A percentile compares a stretch with the other conserved stretches of the same genome.
phyloP scores from a whole-genome alignment of 1,284 basidiomycete genomes.

The Somion occarium region DNA sequence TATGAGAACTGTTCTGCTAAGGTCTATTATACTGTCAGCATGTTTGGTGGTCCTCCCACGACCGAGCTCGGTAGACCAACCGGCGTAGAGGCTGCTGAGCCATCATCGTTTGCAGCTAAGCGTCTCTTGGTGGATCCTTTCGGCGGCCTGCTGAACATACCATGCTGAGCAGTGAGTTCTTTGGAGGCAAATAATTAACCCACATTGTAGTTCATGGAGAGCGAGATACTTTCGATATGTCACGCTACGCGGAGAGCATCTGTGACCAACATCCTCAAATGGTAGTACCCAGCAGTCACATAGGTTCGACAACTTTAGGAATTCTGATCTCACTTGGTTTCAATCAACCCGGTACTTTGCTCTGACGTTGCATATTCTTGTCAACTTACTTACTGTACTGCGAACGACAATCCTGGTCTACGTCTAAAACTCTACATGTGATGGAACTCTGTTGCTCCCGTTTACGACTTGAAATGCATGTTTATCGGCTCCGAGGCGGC shows the following conservation, averaged over 20 bases:
- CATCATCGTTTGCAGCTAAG: constrained; percentile 20
- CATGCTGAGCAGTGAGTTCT: not conserved
- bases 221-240: not conserved
- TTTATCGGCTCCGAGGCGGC: no score
- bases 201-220: not conserved
- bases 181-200: not conserved
- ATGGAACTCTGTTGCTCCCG: no score
- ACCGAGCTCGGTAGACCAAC: no score
- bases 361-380: no score
- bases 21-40: constrained; percentile 20
- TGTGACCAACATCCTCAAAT: no score
- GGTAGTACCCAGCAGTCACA: not conserved
- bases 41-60: no score
- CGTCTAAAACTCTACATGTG: no score
- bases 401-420: no score
- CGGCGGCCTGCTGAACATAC: constrained; percentile 21
- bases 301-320: not conserved
- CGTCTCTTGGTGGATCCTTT: constrained; percentile 27
- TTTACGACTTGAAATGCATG: no score
- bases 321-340: no score
- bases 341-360: no score
- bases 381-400: no score
- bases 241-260: not conserved
- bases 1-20: constrained; percentile 71
- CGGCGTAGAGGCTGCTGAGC: constrained; percentile 25